Base-by-base conservation (phyloP, 2,329 filamentous ascomycete genomes). In the Colletotrichum theobromicola region DNA sequence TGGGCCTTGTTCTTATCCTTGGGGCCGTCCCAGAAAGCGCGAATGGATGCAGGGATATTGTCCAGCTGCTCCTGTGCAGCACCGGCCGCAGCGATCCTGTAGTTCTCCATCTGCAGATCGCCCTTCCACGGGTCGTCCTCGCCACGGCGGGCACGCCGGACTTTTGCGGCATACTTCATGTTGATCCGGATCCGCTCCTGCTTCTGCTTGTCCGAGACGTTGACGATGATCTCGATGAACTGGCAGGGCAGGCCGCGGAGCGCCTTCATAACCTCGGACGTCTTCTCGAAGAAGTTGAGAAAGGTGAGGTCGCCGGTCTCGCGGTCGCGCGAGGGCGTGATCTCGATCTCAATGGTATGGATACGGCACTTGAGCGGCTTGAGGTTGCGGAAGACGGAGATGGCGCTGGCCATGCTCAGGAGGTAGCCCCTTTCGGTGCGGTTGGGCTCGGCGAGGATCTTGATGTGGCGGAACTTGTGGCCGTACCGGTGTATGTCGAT, bases 401-500 rank as follows among this genome's bases (percentile, higher is more conserved):
- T 81, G 9, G 86, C 85, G 4, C 77, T 69, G 2, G 81, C 80
- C 80, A 88, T 80, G 64, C 67, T 76, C 32, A 62, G 55, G 62
- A 78, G 72, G 72, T 82, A 80, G 13, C 74, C 57, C 13, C 9
- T 50, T 2, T 72, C 75, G 4, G 80, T 83, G 7, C 87, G 84
- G 73, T 85, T 87, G 9, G 79, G 76, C 66, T 89, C 85, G 1
- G 88, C 83, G 50, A 85, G 82, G 53, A 90, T 80, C 66, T 79
- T 79, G 65, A 89, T 77, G 60, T 82, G 79, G 3, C 87, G 84
- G 42, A 90, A 82, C 24, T 86, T 77, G 21, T 81, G 79, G 9
- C 83, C 82, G 72, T 86, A 85, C 53, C 83, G 83, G 13, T 76
- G 69, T 8, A 86, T 78, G n/a, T 83, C 80, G 57, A 86, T 79